Base-by-base conservation (phyloP, 1,139 yeast genomes). In the Lodderomyces margitis region DNA sequence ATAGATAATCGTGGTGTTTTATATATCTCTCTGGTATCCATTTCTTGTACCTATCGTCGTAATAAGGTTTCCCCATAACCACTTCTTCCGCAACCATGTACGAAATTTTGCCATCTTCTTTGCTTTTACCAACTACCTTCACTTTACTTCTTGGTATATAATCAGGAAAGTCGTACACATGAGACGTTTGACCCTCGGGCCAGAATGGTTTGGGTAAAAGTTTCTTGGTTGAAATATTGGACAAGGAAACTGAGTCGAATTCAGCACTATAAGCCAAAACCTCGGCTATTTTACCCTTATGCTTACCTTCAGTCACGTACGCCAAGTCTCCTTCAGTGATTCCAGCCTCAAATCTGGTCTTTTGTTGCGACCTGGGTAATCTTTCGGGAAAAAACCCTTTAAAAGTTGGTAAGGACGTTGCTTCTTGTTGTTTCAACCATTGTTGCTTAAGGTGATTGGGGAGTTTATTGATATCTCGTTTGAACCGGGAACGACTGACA, bases 21-120 rank as follows among this genome's bases (percentile, higher is more conserved):
- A 91, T 88, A 50, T 80, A 78, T 64, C 98, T 79, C 48, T 77
- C 77, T 17, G 95, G 95, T 68, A 88, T 68, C 74, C 85, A 78
- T 56, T 74, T 72, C 59, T 82, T 83, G 61, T 84, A 82, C 52
- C 85, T 80, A 39, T 78, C 80, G 58, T 89, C 96, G 61, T 77
- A 91, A 58, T 85, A 83, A 42, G 69, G 64, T 11, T 80, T 95
- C 43, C 75, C 75, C 57, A 81, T 80, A 25, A 72, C 80, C 21
- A 91, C 59, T 34, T 82, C 80, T 51, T 87, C 87, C 15, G 95
- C 88, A 3, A 91, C 96, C 21, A 88, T 86, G 46, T 68, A 70
- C 40, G 61, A 57, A 21, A 85, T 77, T 47, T 73, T 80, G 2
- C 89, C 89, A 27, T 74, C 68, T 27, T 67, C 74, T 46, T 72